Evolutionary conservation across 306 rosid species (phyloP).

Genomic region (Phaseolus lunatus): DNA sequence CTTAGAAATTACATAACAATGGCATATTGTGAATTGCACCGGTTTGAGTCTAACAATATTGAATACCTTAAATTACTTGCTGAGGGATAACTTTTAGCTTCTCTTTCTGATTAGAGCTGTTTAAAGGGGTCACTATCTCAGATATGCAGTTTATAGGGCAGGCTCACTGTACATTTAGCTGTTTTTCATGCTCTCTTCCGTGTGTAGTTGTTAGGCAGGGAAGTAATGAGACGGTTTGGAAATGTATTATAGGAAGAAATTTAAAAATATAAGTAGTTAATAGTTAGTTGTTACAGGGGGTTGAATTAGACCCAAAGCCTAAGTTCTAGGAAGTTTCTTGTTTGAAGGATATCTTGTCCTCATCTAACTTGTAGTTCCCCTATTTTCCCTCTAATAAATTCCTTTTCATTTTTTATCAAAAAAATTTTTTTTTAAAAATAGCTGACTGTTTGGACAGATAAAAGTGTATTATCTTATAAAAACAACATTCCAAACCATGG

Average conservation of each 20-base stretch:
- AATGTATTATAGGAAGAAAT: too few species aligned
- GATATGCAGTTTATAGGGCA: neutral
- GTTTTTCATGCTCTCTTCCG: neutral
- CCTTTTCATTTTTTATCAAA: neutral
- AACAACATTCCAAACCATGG: constrained; percentile 12
- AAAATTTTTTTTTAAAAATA: too few species aligned
- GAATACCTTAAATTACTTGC: neutral
- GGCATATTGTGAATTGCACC: neutral
- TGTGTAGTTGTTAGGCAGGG: too few species aligned
- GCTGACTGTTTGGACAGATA: too few species aligned
- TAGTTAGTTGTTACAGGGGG: too few species aligned
- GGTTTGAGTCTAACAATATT: neutral
- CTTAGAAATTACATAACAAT: neutral
- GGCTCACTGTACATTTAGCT: neutral
- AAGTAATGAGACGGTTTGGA: too few species aligned
- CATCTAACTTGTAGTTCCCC: too few species aligned
- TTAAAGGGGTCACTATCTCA: neutral
- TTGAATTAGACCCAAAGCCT: too few species aligned
- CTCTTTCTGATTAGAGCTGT: constrained; percentile 5
- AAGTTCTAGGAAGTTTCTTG: too few species aligned
- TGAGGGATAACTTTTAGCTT: constrained; percentile 21
- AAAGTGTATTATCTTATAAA: neutral
- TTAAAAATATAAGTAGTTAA: too few species aligned
- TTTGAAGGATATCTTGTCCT: too few species aligned
- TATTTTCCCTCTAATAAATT: neutral